A percentile compares a stretch with the other conserved stretches of the same genome.
phyloP scores from a whole-genome alignment of 495 filamentous ascomycete species.

The Xylaria nigripes region DNA sequence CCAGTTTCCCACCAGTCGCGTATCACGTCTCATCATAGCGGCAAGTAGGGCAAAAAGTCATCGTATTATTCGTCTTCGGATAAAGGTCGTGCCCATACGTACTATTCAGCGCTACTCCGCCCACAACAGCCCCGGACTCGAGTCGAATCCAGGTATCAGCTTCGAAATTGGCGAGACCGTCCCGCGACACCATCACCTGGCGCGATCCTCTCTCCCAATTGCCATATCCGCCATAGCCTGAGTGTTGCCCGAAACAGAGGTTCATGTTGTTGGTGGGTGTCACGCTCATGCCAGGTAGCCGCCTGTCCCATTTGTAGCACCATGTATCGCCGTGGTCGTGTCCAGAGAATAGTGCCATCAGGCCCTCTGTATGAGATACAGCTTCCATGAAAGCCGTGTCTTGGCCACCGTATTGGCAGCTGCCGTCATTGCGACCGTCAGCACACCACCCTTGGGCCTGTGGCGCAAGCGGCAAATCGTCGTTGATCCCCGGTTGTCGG shows the following conservation, averaged over 20 bases:
- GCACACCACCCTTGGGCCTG: slow-evolving; percentile 44
- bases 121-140: slow-evolving; percentile 50
- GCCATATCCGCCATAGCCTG: slow-evolving; percentile 66
- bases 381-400: slow-evolving; percentile 61
- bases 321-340: slow-evolving; percentile 67
- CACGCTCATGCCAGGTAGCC: slow-evolving; percentile 23
- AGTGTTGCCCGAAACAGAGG: slow-evolving; percentile 63
- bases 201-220: slow-evolving; percentile 53
- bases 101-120: slow-evolving; percentile 53
- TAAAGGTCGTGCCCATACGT: slow-evolving; percentile 60
- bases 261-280: slow-evolving; percentile 29
- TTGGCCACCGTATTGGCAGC: slow-evolving; percentile 41
- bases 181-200: slow-evolving; percentile 45
- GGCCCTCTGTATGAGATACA: slow-evolving; percentile 44
- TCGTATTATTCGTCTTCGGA: slow-evolving; percentile 33
- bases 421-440: slow-evolving; percentile 33
- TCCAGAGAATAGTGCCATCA: slow-evolving; percentile 58
- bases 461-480: slow-evolving; percentile 47
- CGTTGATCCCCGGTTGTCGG: slow-evolving; percentile 57
- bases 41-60: slow-evolving; percentile 26
- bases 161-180: slow-evolving; percentile 27
- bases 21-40: slow-evolving; percentile 8
- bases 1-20: too few relatives aligned
- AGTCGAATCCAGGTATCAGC: slow-evolving; percentile 60
- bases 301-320: slow-evolving; percentile 44